These are phyloP conservation scores for Taphrina betulina DNA, from an alignment of 1,139 yeast species.

Conservation along the genomic window DNA sequence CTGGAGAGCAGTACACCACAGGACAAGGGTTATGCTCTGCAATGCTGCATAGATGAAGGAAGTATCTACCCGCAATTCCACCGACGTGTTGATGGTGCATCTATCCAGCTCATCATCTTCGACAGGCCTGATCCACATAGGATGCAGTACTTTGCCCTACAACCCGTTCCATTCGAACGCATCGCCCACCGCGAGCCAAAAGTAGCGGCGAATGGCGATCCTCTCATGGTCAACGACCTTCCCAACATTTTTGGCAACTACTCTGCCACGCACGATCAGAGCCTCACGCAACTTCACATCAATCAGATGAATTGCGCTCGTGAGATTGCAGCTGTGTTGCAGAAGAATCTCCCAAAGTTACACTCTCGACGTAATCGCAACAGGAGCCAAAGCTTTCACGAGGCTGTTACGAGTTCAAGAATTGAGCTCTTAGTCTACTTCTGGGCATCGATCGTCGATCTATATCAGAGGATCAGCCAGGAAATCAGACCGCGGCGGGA, in stretches of 20 bases:
- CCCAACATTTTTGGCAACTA: constrained; percentile 26
- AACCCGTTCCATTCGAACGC: constrained; percentile 65
- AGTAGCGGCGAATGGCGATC: neutral
- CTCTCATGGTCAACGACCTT: neutral
- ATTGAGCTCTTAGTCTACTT: constrained; percentile 1
- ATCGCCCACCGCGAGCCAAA: constrained; percentile 41
- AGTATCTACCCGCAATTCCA: constrained; percentile 33
- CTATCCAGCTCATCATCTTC: constrained; percentile 55
- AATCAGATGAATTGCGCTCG: constrained; percentile 38
- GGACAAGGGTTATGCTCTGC: constrained; percentile 12
- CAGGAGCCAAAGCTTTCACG: constrained; percentile 18
- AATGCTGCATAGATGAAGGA: constrained; percentile 24
- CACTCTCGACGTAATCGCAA: constrained; percentile 7
- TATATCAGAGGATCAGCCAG: constrained; percentile 7
- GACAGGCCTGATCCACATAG: constrained; percentile 70
- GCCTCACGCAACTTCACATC: constrained; percentile 34
- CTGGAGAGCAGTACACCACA: neutral
- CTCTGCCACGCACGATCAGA: constrained; percentile 36
- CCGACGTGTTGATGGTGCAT: constrained; percentile 32
- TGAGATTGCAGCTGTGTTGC: constrained; percentile 37
- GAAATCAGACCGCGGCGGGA: constrained; percentile 12
- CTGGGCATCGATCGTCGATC: constrained; percentile 10
- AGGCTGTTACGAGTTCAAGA: constrained; percentile 1
- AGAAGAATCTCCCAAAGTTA: constrained; percentile 27
- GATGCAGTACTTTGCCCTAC: constrained; percentile 75